Conservation (phyloP, 768 basidiomycete genomes). For the Fistulinella prunicolor region DNA sequence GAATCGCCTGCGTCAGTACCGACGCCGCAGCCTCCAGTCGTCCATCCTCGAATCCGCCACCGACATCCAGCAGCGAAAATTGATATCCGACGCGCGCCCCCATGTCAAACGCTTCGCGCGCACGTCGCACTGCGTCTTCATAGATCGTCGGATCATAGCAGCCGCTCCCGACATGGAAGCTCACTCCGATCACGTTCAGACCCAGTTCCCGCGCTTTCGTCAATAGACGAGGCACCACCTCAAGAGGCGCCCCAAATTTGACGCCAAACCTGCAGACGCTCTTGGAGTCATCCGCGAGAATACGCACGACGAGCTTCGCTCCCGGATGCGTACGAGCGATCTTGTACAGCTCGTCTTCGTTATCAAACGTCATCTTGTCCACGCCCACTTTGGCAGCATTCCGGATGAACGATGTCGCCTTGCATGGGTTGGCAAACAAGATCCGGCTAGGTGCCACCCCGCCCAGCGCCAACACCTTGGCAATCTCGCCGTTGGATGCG, state of each 20-base stretch:
- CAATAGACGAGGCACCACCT: conserved; percentile 75
- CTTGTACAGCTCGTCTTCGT: conserved; percentile 94
- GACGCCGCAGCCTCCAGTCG: conserved; percentile 79
- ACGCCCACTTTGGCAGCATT: conserved; percentile 77
- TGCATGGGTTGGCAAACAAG: conserved; percentile 99
- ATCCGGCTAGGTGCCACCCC: conserved; percentile 77
- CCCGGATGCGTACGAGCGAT: conserved; percentile 74
- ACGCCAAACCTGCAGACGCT: conserved; percentile 89
- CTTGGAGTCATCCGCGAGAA: conserved; percentile 97
- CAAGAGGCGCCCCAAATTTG: conserved; percentile 94
- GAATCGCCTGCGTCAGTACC: conserved; percentile 68
- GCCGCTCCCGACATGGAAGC: conserved; percentile 97
- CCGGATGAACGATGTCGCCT: conserved; percentile 90
- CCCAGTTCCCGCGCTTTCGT: conserved; percentile 72
- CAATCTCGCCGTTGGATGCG: conserved; percentile 92
- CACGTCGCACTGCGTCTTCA: conserved; percentile 82
- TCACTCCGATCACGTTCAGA: conserved; percentile 89
- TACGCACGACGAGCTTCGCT: conserved; percentile 89
- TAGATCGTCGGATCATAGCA: conserved; percentile 92
- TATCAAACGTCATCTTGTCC: conserved; percentile 97
- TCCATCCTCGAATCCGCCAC: conserved; percentile 92
- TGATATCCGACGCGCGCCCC: conserved; percentile 74
- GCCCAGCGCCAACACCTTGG: conserved; percentile 68
- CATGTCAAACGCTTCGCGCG: conserved; percentile 84
- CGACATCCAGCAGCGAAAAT: conserved; percentile 87